Evolutionary conservation across 164 flowering plant species (phyloP).

Genomic region (Kingdonia uniflora): DNA sequence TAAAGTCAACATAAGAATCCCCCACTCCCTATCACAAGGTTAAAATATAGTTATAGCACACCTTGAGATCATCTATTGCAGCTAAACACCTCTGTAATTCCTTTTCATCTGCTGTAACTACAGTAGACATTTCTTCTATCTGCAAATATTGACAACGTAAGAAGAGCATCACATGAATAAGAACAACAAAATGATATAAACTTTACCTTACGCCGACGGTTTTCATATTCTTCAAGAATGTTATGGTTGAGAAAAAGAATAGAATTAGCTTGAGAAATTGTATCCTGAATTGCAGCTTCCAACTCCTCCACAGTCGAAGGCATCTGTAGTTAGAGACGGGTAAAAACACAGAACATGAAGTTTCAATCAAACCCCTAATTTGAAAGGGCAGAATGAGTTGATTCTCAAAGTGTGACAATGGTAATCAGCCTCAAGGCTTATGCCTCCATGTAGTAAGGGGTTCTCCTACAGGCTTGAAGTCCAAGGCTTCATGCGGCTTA

Average conservation of each 20-base stretch:
- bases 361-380: too few relatives aligned
- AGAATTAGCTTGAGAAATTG: slow-evolving; percentile 72
- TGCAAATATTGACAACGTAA: slow-evolving; percentile 17
- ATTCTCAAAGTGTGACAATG: too few relatives aligned
- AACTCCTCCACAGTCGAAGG: slow-evolving; percentile 88
- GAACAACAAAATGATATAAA: neutral
- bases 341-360: neutral
- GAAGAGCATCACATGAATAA: slow-evolving; percentile 5
- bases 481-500: too few relatives aligned
- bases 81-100: slow-evolving; percentile 31
- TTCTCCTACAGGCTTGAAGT: too few relatives aligned
- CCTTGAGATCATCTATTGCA: slow-evolving; percentile 66
- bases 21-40: neutral
- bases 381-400: too few relatives aligned
- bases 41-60: slow-evolving; percentile 11
- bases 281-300: slow-evolving; percentile 80
- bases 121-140: slow-evolving; percentile 44
- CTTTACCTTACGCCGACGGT: slow-evolving; percentile 48
- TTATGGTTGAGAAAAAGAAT: slow-evolving; percentile 71
- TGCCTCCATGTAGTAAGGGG: too few relatives aligned
- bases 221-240: slow-evolving; percentile 75
- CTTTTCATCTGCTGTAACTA: slow-evolving; percentile 42
- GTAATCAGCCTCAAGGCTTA: too few relatives aligned
- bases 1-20: too few relatives aligned
- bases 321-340: slow-evolving; percentile 44